Evolutionary conservation across 73 alveolate genomes (phyloP), one percentile per base, ranked within the genome.

Genomic region (Paramecium sonneborni): DNA sequence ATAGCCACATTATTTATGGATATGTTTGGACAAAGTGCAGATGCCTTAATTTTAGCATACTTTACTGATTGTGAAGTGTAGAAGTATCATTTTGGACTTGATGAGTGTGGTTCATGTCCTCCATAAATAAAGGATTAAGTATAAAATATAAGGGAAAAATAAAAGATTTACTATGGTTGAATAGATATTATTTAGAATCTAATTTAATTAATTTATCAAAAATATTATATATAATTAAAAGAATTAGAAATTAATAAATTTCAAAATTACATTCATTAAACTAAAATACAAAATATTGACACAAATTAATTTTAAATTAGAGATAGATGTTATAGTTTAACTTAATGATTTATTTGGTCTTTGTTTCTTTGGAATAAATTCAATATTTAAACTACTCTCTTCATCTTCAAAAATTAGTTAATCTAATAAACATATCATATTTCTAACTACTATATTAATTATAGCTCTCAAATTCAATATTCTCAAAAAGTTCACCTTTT

Each of bases 61-160:
- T 79, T 79, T 21, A 79, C 90, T 30, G 90, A 79, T 79, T 79
- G 90, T 46, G 90, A 79, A 79, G 90, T 79, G 44, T 62, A 72
- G 30, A 79, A 46, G 55, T 79, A 39, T 44, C 90, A 79, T 34
- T 79, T 79, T 44, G 90, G 90, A 39, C 30, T 32, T 38, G 90
- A 79, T 5, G 90, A 79, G 30, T 79, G 76, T 20, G 90, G 90
- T 11, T 79, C 90, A 41, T 79, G 90, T 79, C 90, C 90, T 30
- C 48, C 39, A 39, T n/a, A 39, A 39, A 79, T 79, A 21, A 43
- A 7, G 15, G 90, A 79, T 23, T 14, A 74, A 62, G 84, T 62
- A 1, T 30, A 32, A 26, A 21, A 62, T 28, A 62, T 62, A 30
- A 79, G 90, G 55, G 74, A 79, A 34, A 79, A 79, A 46, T 30